These are phyloP conservation scores for Trichoderma lentiforme DNA, from an alignment of 2,329 filamentous ascomycete genomes.

Conservation along the genomic window DNA sequence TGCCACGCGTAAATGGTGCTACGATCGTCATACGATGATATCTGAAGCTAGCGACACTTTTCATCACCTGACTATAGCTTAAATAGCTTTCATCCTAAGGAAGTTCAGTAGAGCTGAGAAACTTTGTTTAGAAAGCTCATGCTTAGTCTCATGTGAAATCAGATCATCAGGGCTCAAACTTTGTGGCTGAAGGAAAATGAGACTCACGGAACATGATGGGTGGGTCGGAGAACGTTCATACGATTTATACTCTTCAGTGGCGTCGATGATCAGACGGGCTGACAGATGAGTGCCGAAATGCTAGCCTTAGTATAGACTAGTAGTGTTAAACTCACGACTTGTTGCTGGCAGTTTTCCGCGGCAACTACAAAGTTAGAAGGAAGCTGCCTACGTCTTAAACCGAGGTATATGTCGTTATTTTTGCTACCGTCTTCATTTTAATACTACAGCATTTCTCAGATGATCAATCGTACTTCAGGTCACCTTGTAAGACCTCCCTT, in stretches of 20 bases:
- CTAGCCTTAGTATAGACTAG: not conserved
- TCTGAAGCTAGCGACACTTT: not conserved
- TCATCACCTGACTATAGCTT: not conserved
- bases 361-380: not conserved
- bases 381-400: not conserved
- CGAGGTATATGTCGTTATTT: not conserved
- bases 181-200: not conserved
- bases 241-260: not conserved
- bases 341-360: not conserved
- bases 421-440: too few species aligned
- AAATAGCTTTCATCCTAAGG: not conserved
- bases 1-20: not conserved
- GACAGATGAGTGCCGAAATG: not conserved
- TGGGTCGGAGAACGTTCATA: not conserved
- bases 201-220: not conserved
- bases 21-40: not conserved
- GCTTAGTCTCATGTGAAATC: not conserved
- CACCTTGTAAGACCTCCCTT: too few species aligned
- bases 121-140: not conserved
- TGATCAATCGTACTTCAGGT: too few species aligned
- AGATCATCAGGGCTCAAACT: not conserved
- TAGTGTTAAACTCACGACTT: not conserved
- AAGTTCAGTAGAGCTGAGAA: not conserved
- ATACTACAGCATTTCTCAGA: too few species aligned
- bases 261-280: not conserved